Base-by-base conservation (phyloP, 345 rosid genomes). In the Arabidopsis suecica region DNA sequence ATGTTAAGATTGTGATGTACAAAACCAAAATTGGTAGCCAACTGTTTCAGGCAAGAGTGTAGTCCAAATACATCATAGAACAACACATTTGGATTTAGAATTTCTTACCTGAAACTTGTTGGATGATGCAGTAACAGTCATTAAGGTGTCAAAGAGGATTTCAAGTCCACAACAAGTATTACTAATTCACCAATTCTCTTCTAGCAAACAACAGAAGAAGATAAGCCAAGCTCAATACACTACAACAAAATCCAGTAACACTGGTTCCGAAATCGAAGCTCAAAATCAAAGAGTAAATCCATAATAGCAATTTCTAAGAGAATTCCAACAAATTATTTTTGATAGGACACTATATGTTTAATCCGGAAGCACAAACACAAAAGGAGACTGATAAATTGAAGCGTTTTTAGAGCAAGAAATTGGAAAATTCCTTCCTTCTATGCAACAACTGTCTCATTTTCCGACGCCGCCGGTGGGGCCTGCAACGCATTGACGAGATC, bases 401-500 rank as follows among this genome's bases (percentile, higher is more conserved):
- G 84, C 59, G 69, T 70, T 89, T 86, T 80, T 79, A 8, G n/a
- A 88, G 71, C 9, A 90, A 79, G 66, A 62, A 34, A 33, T 34
- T 18, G 22, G 2, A 25, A n/a, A 54, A 37, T 4, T 85, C 86
- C 68, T 4, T 86, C 86, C 68, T 88, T 91, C 84, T 2, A 63
- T 5, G 79, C 53, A 38, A 23, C 51, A 61, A 5, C 67, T 49
- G 3, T 64, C 68, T 77, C 76, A 65, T 8, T 57, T 32, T 71
- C 72, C 5, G 76, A 47, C 8, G 61, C 61, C 10, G 88, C 78
- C 1, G 96, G 96, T 13, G 18, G 18, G 18, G 93, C 97, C 86
- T 95, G 93, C 40, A 95, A 77, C 13, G 93, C 89, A 42, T 87
- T 72, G 34, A 95, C 93, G 61, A 95, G 81, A 33, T 92, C 96